Conservation (phyloP, 2,329 filamentous ascomycete genomes). For the Tolypocladium tundrense region DNA sequence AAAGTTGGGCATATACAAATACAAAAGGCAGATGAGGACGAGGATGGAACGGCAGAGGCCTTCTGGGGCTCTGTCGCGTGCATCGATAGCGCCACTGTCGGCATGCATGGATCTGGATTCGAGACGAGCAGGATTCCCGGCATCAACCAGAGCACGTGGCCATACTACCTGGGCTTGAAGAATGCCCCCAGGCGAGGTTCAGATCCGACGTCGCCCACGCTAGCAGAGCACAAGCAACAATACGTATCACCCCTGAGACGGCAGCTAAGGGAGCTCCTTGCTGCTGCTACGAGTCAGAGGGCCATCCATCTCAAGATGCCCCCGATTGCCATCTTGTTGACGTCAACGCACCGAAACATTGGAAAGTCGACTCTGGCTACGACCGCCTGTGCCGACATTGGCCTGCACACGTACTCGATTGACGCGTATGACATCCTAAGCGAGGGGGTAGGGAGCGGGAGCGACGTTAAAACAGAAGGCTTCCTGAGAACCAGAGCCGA, state of each 20-base stretch:
- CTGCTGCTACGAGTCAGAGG: slow-evolving; percentile 77
- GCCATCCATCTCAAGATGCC: slow-evolving; percentile 82
- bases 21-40: slow-evolving; percentile 40
- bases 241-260: slow-evolving; percentile 53
- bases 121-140: slow-evolving; percentile 73
- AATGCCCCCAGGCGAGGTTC: slow-evolving; percentile 42
- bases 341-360: slow-evolving; percentile 86
- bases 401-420: slow-evolving; percentile 78
- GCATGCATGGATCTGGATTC: slow-evolving; percentile 85
- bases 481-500: slow-evolving; percentile 82
- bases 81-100: slow-evolving; percentile 77
- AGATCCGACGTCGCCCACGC: slow-evolving; percentile 26
- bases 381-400: slow-evolving; percentile 76
- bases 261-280: slow-evolving; percentile 72
- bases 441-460: slow-evolving; percentile 71
- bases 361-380: slow-evolving; percentile 76
- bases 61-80: slow-evolving; percentile 79
- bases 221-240: slow-evolving; percentile 34
- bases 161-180: slow-evolving; percentile 77
- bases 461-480: slow-evolving; percentile 89
- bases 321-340: slow-evolving; percentile 76
- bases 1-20: slow-evolving; percentile 66
- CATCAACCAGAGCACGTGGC: slow-evolving; percentile 69
- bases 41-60: slow-evolving; percentile 54
- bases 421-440: slow-evolving; percentile 90